Evolutionary conservation across 352 stramenopile genomes (phyloP), one percentile per base, ranked within the genome.

Genomic region (Phytophthora kernoviae): DNA sequence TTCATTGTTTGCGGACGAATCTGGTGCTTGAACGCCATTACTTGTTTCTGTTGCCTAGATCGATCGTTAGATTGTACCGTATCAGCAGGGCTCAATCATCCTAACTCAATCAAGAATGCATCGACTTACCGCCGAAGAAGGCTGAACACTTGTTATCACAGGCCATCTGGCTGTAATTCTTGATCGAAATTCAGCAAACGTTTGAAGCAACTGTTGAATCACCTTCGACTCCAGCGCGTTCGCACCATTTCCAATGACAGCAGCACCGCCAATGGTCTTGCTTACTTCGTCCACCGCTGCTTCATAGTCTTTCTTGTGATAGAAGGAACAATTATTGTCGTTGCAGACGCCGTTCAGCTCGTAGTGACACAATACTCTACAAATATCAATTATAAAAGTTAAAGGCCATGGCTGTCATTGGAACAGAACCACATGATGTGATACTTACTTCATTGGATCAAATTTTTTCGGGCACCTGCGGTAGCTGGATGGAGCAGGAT

Each of bases 331-430:
- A 39, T 82, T 88, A 2, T 75, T 63, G 37, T 93, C 84, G 27
- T 91, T 91, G 65, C 84, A 93, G 26, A 87, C 74, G 6, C 84
- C 84, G 39, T 84, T 87, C 32, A 91, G 59, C 24, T 93, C 84
- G 52, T 79, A 93, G 22, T 84, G 73, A 55, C 84, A 93, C 32
- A 91, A 41, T 21, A 87, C 69, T 58, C 84, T 93, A 48, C 10
- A 51, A 30, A 20, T 6, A 30, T 30, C 24, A 22, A 43, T n/a
- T 17, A 37, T 21, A 18, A 49, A 44, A 57, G 5, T 11, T 32
- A 17, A 36, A 15, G 8, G 37, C 22, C 17, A 39, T 70, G 59
- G 58, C 11, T 66, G 43, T 43, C 5, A 5, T 6, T n/a, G 39
- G 9, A 21, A n/a, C 43, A n/a, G 21, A 36, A 42, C 36, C 18